These are phyloP conservation scores for Pyrus betulifolia DNA, from an alignment of 306 rosid species.

Conservation along the genomic window DNA sequence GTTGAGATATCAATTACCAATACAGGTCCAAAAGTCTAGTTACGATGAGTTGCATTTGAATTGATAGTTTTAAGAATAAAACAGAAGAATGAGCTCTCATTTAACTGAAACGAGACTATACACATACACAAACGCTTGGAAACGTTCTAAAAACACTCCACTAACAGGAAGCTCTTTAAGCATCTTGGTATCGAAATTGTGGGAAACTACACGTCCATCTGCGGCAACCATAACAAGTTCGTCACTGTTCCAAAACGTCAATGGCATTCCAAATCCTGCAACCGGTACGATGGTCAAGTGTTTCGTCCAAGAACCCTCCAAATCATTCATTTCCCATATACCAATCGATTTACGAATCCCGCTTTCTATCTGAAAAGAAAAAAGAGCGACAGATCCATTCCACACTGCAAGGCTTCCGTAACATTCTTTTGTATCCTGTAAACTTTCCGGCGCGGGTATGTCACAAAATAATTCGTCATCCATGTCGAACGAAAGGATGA, in stretches of 20 bases:
- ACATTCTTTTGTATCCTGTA: not conserved
- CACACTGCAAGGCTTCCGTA: not conserved
- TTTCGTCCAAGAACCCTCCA: not conserved
- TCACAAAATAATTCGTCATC: not conserved
- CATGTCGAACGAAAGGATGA: not conserved
- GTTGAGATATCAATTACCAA: too few relatives aligned
- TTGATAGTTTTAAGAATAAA: too few relatives aligned
- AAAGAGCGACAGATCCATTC: not conserved
- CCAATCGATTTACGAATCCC: not conserved
- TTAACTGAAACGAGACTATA: not conserved
- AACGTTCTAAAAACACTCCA: not conserved
- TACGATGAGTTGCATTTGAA: too few relatives aligned
- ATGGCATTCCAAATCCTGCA: not conserved
- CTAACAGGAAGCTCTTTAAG: not conserved
- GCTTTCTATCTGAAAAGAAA: not conserved
- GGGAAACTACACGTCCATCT: not conserved
- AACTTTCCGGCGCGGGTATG: not conserved
- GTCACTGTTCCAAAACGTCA: constrained; percentile 1
- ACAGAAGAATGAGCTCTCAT: too few relatives aligned
- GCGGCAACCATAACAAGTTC: not conserved
- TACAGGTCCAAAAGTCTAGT: too few relatives aligned
- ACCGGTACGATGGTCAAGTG: not conserved
- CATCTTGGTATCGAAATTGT: not conserved
- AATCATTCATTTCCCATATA: not conserved
- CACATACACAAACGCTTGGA: not conserved